Evolutionary conservation across 371 early-diverging fungal genomes (phyloP), one percentile per base, ranked within the genome.

Genomic region (Zychaea mexicana): DNA sequence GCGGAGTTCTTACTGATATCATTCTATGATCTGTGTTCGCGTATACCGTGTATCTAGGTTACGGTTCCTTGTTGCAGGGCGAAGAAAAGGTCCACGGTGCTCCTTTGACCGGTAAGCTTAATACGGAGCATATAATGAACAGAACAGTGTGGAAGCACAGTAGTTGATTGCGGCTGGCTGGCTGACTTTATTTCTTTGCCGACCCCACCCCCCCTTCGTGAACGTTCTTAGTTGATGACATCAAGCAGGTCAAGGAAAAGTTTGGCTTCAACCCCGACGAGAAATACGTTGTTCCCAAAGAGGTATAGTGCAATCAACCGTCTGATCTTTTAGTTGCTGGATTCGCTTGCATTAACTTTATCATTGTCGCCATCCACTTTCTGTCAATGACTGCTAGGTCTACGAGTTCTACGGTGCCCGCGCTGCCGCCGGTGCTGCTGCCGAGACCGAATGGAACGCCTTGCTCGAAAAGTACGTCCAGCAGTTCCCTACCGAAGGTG

Each of bases 21-120:
- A n/a, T n/a, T n/a, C n/a, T 15, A 52, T 46, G 42, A 5, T 33
- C 8, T 4, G 15, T 19, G 42, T 30, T 26, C 24, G n/a, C n/a
- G n/a, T n/a, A n/a, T n/a, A n/a, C n/a, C n/a, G n/a, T n/a, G n/a
- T n/a, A 38, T 49, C 15, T 53, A 73, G 73, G 74, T 53, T 95
- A 85, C 66, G 98, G 95, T 33, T 93, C 96, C 32, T 74, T 84
- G 69, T 80, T 90, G 66, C 89, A 93, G 62, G 97, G 97, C 42
- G 90, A 90, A 19, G 90, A 89, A 60, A 93, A 93, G 79, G 90
- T 88, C 46, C 92, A 92, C 82, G 99, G 98, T 38, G 70, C 90
- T 27, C 92, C 98, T 9, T 85, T 98, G 24, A 90, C 92, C 39
- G 69, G 69, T 72, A 69, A 33, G 62, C 15, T 36, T 1, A 36